Base-by-base conservation (phyloP, 2,329 filamentous ascomycete genomes). In the Claviceps purpurea region DNA sequence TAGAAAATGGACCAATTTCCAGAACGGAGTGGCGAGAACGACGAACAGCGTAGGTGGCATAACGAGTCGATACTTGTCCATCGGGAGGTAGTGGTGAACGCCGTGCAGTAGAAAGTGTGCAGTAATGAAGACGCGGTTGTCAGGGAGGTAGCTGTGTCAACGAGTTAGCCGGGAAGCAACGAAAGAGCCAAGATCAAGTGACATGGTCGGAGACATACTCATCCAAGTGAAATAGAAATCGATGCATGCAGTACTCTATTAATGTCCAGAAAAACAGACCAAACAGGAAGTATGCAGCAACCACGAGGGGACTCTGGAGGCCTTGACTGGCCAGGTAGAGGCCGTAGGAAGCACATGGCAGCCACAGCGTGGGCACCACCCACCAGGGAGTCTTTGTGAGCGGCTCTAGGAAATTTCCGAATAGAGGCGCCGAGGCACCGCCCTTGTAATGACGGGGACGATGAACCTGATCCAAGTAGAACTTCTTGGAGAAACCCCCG, bases 391-490 rank as follows among this genome's bases (percentile, higher is more conserved):
- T 98, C 75, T 90, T 86, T 67, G 84, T 90, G 54, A 98, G 72
- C n/a, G 93, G 93, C 71, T 98, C 93, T n/a, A 98, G 74, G 67
- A 98, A 95, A 71, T 98, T 97, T 55, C 93, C 93, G 69, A 98
- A 98, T 24, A 98, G 71, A 20, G 93, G 93, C 40, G 93, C 93
- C 6, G 89, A 96, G 56, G 82, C 82, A 54, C 93, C 93, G 58
- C 91, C 91, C 65, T 84, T 94, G 76, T 97, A 98, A 68, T 98
- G 91, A 54, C 93, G 83, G 18, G 93, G 93, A 45, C 93, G 84
- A 66, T 98, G 93, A 50, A 98, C 87, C 68, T 98, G 93, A 60
- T 96, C 84, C 24, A 98, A 78, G 64, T 98, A 98, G 65, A 98
- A 98, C n/a, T 88, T 81, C 68, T 96, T 98, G 66, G 73, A 81